Evolutionary conservation across 2,329 filamentous ascomycete species (phyloP), one percentile per base, ranked within the genome.

Genomic region (Verticillium isaacii): DNA sequence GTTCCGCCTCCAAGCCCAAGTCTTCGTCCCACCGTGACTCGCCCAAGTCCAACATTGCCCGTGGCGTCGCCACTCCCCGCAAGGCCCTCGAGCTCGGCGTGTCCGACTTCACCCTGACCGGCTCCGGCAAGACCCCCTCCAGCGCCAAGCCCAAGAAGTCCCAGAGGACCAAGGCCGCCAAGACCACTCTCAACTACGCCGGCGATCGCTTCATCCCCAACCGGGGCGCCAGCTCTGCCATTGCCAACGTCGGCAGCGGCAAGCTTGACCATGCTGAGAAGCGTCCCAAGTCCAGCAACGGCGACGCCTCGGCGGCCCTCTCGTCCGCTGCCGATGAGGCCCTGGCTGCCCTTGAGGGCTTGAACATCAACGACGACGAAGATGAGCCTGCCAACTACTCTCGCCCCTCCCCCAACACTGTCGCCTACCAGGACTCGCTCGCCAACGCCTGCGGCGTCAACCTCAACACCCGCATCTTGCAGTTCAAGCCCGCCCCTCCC

Each of bases 141-240:
- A 82, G 79, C 70, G 73, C 78, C 68, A 85, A 85, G 70, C 79
- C 83, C 55, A 86, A 83, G 71, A 88, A 89, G 72, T 70, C 78
- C 15, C 69, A 83, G 14, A 69, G 82, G 70, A 74, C 83, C 73
- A 85, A 87, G 80, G 67, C 82, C 64, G 67, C 76, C 71, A 96
- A 96, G 85, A 94, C 91, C 15, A 92, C 90, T 1, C 75, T 93
- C 62, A 89, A 86, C 75, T 95, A 94, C 70, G 84, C 86, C 57
- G 92, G 89, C 45, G 95, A 99, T 76, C 89, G 95, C 60, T 99
- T 98, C 81, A 98, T 99, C 68, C 94, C 95, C 68, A 97, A 96
- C 82, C 90, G 95, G 36, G 85, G 85, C 58, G 91, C 93, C 66
- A 97, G 93, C 80, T 95, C 96, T 59, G 93, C 90, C 61, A 90